Evolutionary conservation across 2,329 filamentous ascomycete genomes (phyloP).

Genomic region (Bipolaris gigantea): DNA sequence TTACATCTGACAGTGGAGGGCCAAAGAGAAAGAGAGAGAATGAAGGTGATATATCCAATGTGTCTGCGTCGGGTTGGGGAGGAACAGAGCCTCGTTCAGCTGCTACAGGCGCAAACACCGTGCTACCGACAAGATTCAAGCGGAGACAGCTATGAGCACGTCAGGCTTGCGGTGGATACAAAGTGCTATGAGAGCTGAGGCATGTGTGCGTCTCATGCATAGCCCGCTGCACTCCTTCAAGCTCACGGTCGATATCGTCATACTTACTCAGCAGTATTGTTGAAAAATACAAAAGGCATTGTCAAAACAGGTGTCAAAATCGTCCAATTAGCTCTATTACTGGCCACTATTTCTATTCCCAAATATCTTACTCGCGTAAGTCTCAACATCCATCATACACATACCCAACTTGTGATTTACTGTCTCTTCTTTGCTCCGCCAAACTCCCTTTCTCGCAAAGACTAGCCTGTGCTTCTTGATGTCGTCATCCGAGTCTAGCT

Average conservation of each 20-base stretch:
- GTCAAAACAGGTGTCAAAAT: background rate
- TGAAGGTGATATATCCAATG: slow-evolving; percentile 20
- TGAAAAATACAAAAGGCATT: background rate
- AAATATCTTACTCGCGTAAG: slow-evolving; percentile 34
- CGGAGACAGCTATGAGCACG: slow-evolving; percentile 1
- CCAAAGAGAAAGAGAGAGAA: slow-evolving; percentile 16
- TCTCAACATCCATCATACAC: slow-evolving; percentile 48
- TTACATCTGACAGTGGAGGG: slow-evolving; percentile 2
- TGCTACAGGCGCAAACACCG: slow-evolving; percentile 28
- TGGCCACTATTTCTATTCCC: background rate
- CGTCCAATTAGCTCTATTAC: background rate
- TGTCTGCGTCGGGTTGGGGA: slow-evolving; percentile 12
- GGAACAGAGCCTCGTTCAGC: slow-evolving; percentile 8
- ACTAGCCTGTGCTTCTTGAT: slow-evolving; percentile 64
- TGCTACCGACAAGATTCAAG: slow-evolving; percentile 15
- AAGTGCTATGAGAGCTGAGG: background rate
- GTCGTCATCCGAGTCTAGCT: slow-evolving; percentile 50
- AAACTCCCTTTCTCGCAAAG: slow-evolving; percentile 63
- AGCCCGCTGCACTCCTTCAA: background rate
- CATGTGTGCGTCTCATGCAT: background rate
- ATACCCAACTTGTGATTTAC: slow-evolving; percentile 57
- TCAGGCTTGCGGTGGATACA: background rate
- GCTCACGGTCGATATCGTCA: slow-evolving; percentile 19
- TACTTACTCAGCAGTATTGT: slow-evolving; percentile 3
- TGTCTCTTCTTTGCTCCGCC: slow-evolving; percentile 59